Conservation (phyloP, 2,329 filamentous ascomycete species). For the Coniochaeta sp. region DNA sequence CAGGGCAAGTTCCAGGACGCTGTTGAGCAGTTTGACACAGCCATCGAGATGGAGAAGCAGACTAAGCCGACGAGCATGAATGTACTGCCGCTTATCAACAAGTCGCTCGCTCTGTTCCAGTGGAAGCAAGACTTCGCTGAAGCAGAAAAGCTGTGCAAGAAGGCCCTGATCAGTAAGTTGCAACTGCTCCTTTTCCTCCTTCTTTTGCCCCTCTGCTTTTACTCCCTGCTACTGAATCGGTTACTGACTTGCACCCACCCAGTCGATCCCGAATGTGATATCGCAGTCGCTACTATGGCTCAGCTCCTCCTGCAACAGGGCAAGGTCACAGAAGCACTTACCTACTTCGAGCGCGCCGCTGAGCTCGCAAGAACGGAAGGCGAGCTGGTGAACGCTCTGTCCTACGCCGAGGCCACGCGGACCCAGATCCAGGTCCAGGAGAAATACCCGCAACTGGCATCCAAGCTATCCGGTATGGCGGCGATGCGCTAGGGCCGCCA, state of each 20-base stretch:
- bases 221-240: background rate
- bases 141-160: conserved; percentile 93
- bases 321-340: conserved; percentile 89
- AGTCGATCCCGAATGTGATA: conserved; percentile 98
- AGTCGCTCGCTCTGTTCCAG: conserved; percentile 92
- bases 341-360: conserved; percentile 94
- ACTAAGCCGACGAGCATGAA: conserved; percentile 94
- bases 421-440: conserved; percentile 91
- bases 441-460: conserved; percentile 74
- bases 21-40: conserved; percentile 95
- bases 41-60: conserved; percentile 98
- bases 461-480: conserved; percentile 56
- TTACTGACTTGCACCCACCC: conserved; percentile 17
- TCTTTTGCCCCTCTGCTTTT: conserved; percentile 10
- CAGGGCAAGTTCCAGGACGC: conserved; percentile 94
- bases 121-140: conserved; percentile 96
- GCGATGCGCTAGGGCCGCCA: conserved; percentile 14
- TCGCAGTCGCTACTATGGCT: conserved; percentile 97
- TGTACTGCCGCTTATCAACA: conserved; percentile 95
- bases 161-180: conserved; percentile 85
- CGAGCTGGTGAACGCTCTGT: conserved; percentile 92
- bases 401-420: conserved; percentile 92
- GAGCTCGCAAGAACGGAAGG: conserved; percentile 91
- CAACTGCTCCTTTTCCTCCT: background rate
- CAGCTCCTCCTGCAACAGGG: conserved; percentile 96